Conservation (phyloP, 192 early-diverging fungal species). For the Geranomyces variabilis region DNA sequence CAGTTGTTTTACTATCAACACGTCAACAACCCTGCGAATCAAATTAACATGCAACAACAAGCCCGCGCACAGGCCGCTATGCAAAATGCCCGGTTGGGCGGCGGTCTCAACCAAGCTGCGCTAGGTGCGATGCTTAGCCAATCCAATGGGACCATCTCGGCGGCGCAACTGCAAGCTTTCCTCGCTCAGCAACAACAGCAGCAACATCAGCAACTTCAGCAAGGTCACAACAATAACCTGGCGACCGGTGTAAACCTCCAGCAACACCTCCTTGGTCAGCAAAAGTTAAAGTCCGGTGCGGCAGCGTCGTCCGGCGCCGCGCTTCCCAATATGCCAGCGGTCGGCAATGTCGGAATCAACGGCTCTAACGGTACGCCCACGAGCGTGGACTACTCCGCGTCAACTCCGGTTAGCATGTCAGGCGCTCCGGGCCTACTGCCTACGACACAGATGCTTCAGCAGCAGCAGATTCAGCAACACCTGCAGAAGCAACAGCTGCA, state of each 20-base stretch:
- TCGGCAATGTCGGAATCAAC: neutral
- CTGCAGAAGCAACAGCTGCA: constrained; percentile 11
- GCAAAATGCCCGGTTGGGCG: constrained; percentile 6
- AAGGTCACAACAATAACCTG: constrained; percentile 12
- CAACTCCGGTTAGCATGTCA: neutral
- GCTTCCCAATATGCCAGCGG: neutral
- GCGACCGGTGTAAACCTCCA: neutral
- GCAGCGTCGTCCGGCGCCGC: neutral
- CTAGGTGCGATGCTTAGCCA: constrained; percentile 4
- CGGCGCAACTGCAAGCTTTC: constrained; percentile 27
- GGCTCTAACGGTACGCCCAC: neutral
- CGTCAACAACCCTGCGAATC: constrained; percentile 16
- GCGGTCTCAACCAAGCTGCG: constrained; percentile 18
- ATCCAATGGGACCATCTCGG: neutral
- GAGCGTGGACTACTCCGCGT: neutral
- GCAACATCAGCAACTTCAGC: constrained; percentile 28
- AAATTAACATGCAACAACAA: constrained; percentile 18
- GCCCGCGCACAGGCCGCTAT: constrained; percentile 24
- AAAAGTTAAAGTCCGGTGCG: constrained; percentile 27
- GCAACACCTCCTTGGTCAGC: constrained; percentile 26
- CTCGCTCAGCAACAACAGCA: constrained; percentile 29
- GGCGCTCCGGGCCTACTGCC: neutral
- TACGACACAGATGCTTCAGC: constrained; percentile 1
- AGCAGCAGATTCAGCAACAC: constrained; percentile 6
- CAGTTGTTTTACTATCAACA: constrained; percentile 34